Conservation (phyloP, 1,284 basidiomycete genomes). For the Microbotryomycetes sp. region DNA sequence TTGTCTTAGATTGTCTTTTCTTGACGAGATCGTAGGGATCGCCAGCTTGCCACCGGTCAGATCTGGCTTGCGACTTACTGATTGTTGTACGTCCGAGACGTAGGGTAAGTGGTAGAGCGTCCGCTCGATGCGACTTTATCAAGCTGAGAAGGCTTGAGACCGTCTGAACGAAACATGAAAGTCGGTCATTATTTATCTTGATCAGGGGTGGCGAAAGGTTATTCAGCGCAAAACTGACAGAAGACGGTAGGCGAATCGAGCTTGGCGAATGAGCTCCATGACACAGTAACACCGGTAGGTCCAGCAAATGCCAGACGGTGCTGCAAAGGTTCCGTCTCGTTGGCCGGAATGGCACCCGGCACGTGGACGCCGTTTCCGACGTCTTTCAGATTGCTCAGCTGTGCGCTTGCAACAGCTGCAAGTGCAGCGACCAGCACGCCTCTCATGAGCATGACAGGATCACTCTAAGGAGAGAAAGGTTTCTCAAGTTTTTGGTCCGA, state of each 20-base stretch:
- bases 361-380: neutral
- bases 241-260: constrained; percentile 10
- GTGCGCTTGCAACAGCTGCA: neutral
- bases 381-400: neutral
- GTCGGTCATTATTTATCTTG: neutral
- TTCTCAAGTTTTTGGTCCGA: too few species aligned
- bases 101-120: constrained; percentile 23
- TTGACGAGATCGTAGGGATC: too few species aligned
- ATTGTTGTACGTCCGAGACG: constrained; percentile 29
- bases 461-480: neutral
- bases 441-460: neutral
- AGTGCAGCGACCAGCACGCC: neutral
- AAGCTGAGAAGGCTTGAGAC: constrained; percentile 12
- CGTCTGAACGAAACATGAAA: neutral
- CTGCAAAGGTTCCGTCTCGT: constrained; percentile 21
- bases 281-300: constrained; percentile 17
- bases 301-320: constrained; percentile 27
- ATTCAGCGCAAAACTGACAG: neutral
- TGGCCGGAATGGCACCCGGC: constrained; percentile 17
- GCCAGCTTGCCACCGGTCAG: neutral
- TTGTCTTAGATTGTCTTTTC: neutral
- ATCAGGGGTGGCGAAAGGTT: neutral
- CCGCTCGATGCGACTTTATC: constrained; percentile 1
- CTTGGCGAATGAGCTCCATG: constrained; percentile 18
- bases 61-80: too few species aligned